A percentile compares a stretch with the other conserved stretches of the same genome.
These are phyloP conservation scores for Sechiopsis laciniata DNA, from an alignment of 306 rosid species.

Conservation along the genomic window DNA sequence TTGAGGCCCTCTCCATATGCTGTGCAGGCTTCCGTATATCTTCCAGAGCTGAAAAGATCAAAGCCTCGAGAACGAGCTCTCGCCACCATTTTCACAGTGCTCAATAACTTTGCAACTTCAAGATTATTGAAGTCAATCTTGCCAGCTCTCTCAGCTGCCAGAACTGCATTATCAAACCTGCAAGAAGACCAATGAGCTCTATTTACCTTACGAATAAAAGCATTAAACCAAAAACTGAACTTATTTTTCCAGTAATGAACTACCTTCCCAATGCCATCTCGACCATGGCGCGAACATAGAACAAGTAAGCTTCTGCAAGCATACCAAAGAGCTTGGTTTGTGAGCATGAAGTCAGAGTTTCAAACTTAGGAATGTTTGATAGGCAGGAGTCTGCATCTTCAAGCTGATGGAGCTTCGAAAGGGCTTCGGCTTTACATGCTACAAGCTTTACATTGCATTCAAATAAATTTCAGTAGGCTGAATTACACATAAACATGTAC, in stretches of 20 bases:
- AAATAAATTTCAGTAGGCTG: neutral
- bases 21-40: constrained; percentile 69
- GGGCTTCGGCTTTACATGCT: constrained; percentile 76
- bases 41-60: constrained; percentile 63
- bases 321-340: constrained; percentile 63
- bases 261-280: constrained; percentile 98
- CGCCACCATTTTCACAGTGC: constrained; percentile 62
- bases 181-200: constrained; percentile 33
- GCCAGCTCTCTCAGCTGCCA: constrained; percentile 63
- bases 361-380: constrained; percentile 49
- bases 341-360: constrained; percentile 46
- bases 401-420: constrained; percentile 62
- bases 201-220: constrained; percentile 24
- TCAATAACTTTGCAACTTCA: constrained; percentile 53
- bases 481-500: neutral
- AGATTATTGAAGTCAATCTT: constrained; percentile 42
- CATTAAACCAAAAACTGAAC: neutral
- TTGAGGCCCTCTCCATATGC: constrained; percentile 91
- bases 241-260: constrained; percentile 10
- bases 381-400: constrained; percentile 66
- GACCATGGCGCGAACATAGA: constrained; percentile 58
- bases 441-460: constrained; percentile 45
- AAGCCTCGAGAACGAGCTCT: constrained; percentile 71
- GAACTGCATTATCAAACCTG: constrained; percentile 82
- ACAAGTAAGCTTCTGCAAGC: constrained; percentile 68